Conservation (phyloP, 148 eudicot genomes). For the Fagopyrum homotropicum region DNA sequence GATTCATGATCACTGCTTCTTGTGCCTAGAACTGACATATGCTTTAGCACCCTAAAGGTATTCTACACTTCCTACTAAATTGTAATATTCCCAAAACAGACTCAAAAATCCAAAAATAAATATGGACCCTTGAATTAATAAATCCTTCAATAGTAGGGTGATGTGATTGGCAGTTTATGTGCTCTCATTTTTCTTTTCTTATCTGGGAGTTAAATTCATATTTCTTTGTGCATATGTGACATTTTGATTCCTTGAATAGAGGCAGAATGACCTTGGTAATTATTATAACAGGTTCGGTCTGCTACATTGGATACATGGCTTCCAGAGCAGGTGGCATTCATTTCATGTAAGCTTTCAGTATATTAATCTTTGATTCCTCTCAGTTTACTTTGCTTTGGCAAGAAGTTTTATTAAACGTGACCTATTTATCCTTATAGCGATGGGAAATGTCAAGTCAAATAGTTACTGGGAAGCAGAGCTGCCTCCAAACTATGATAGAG, state of each 20-base stretch:
- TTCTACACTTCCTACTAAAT: not conserved
- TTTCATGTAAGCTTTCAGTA: slow-evolving; percentile 61
- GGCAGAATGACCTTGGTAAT: slow-evolving; percentile 2
- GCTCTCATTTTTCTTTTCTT: not conserved
- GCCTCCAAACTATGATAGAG: slow-evolving; percentile 96
- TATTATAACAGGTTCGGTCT: slow-evolving; percentile 73
- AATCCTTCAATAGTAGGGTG: not conserved
- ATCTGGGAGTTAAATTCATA: not conserved
- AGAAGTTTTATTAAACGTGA: slow-evolving; percentile 12
- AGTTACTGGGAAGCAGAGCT: slow-evolving; percentile 97
- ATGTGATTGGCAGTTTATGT: not conserved
- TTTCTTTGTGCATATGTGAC: not conserved
- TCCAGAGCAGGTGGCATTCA: slow-evolving; percentile 95
- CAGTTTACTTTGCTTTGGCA: slow-evolving; percentile 11
- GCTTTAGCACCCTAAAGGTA: not conserved
- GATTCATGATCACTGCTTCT: not conserved
- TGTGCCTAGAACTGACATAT: not conserved
- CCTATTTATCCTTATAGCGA: slow-evolving; percentile 41
- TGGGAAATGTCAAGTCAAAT: slow-evolving; percentile 92
- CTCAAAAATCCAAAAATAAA: not conserved
- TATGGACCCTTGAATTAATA: slow-evolving; percentile 4
- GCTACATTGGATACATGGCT: slow-evolving; percentile 99
- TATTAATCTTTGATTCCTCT: not conserved
- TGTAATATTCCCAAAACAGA: not conserved
- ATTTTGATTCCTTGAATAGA: not conserved